A percentile compares a stretch with the other conserved stretches of the same genome.
Evolutionary conservation across 805 yeast genomes (phyloP).

Genomic region (Schwanniomyces sp.): DNA sequence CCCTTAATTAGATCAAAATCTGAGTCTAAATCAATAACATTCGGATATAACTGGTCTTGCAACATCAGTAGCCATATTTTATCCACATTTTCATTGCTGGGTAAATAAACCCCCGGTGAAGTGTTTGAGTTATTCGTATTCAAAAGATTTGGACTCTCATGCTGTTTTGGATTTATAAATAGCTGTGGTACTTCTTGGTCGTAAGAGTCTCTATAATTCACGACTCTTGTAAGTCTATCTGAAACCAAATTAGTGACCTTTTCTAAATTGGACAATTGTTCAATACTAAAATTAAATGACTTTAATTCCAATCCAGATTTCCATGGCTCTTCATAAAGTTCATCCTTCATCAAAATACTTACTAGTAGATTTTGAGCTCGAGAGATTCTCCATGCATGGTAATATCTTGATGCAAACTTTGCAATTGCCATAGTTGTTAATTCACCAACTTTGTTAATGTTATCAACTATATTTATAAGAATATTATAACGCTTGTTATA

Average conservation of each 20-base stretch:
- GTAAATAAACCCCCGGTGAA: background rate
- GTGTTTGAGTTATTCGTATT: background rate
- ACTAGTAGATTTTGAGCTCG: constrained; percentile 42
- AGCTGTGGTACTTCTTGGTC: background rate
- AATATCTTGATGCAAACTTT: constrained; percentile 53
- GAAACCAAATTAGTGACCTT: constrained; percentile 17
- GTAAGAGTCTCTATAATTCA: constrained; percentile 8
- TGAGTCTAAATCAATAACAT: background rate
- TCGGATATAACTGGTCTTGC: background rate
- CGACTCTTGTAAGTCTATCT: constrained; percentile 2
- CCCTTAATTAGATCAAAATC: background rate
- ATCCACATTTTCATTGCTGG: background rate
- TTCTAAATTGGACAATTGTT: constrained; percentile 17
- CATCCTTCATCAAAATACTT: constrained; percentile 11
- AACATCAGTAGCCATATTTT: constrained; percentile 1
- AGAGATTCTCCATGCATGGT: constrained; percentile 63
- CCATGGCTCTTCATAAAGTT: constrained; percentile 29
- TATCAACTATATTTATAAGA: constrained; percentile 6
- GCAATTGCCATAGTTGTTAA: constrained; percentile 18
- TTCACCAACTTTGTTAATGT: constrained; percentile 10
- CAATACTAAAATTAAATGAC: constrained; percentile 11
- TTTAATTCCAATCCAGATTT: constrained; percentile 12
- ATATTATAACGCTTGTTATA: constrained; percentile 6
- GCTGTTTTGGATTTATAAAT: background rate
- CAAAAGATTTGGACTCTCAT: background rate